Percentiles rank a stretch among this genome's conserved stretches.
These are phyloP conservation scores for Arthrobotrys sinensis DNA, from an alignment of 2,329 filamentous ascomycete genomes.

Conservation along the genomic window DNA sequence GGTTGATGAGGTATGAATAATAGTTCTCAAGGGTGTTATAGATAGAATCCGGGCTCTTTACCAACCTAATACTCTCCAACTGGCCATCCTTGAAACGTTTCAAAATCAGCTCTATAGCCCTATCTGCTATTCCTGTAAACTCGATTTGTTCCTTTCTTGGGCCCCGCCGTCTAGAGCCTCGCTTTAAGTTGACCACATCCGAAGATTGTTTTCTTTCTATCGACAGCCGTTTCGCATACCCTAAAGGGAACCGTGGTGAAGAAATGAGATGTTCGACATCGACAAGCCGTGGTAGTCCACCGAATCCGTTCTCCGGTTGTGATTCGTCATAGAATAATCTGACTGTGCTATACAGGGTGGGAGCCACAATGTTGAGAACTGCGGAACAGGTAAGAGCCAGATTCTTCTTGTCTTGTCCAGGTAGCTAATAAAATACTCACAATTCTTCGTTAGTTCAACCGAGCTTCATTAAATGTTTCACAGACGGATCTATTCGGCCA, in stretches of 20 bases:
- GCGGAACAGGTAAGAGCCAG: slow-evolving; percentile 31
- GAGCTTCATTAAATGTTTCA: no score
- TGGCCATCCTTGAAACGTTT: slow-evolving; percentile 18
- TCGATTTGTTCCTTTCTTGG: slow-evolving; percentile 9
- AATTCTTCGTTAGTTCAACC: background rate
- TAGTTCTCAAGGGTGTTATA: background rate
- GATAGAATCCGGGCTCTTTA: background rate
- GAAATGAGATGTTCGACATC: slow-evolving; percentile 5
- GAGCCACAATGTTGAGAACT: slow-evolving; percentile 2
- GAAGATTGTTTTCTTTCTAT: background rate
- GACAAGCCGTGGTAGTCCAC: background rate
- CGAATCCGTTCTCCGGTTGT: background rate
- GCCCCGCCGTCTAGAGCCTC: background rate
- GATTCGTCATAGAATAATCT: slow-evolving; percentile 21
- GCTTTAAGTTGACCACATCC: background rate
- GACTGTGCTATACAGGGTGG: slow-evolving; percentile 20
- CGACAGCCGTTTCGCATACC: background rate
- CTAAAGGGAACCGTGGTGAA: background rate
- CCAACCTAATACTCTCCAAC: slow-evolving; percentile 38
- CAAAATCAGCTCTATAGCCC: slow-evolving; percentile 1
- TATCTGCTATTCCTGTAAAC: background rate
- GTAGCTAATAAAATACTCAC: slow-evolving; percentile 9
- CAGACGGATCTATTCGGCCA: no score
- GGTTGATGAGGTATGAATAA: background rate
- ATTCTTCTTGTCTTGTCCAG: slow-evolving; percentile 18